Evolutionary conservation across 257 asterid genomes (phyloP).

Genomic region (Jasminum sambac): DNA sequence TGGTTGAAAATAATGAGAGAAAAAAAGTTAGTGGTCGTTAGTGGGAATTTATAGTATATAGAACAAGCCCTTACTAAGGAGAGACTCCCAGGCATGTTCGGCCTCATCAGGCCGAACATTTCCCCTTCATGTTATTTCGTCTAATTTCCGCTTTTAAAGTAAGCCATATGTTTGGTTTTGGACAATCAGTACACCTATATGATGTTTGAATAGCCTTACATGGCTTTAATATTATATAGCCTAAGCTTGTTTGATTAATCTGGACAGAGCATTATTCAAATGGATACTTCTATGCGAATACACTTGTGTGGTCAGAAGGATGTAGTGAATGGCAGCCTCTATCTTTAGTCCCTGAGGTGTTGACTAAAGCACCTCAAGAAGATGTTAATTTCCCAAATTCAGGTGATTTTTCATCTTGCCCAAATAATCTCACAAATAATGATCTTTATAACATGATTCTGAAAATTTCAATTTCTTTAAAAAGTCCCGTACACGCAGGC

Average conservation of each 20-base stretch:
- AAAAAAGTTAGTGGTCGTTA: no score
- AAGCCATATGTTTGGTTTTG: constrained; percentile 33
- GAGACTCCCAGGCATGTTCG: no score
- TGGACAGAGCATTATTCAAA: constrained; percentile 78
- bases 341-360: constrained; percentile 52
- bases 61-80: no score
- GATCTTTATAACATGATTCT: constrained; percentile 10
- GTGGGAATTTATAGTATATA: no score
- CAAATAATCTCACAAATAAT: constrained; percentile 5
- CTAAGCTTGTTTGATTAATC: constrained; percentile 48
- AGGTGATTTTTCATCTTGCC: constrained; percentile 34
- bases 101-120: no score
- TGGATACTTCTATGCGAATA: constrained; percentile 67
- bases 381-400: constrained; percentile 35
- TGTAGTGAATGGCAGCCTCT: constrained; percentile 79
- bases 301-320: constrained; percentile 91
- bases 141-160: constrained; percentile 35
- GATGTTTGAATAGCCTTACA: constrained; percentile 38
- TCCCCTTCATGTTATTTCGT: no score
- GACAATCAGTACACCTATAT: constrained; percentile 34
- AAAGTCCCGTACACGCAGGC: constrained; percentile 32
- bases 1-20: no score
- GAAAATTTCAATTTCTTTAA: constrained; percentile 4
- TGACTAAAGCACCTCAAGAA: constrained; percentile 35
- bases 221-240: constrained; percentile 29